phyloP scores from a whole-genome alignment of 2,329 filamentous ascomycete genomes.

The Epichloe coenophiala region DNA sequence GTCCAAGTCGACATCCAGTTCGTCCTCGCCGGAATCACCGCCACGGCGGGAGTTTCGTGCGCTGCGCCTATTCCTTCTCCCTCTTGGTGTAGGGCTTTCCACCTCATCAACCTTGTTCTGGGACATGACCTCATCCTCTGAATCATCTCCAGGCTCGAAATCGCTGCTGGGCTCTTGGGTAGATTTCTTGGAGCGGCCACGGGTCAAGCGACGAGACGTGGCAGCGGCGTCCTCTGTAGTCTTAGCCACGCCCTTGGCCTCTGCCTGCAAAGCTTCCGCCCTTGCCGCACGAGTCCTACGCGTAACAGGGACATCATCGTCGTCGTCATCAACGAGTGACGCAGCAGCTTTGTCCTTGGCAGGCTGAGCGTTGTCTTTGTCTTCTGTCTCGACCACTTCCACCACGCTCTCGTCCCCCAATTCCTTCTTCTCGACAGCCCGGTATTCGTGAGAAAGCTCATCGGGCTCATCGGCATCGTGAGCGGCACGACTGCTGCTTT shows the following conservation, averaged over 20 bases:
- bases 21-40: slow-evolving; percentile 42
- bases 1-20: slow-evolving; percentile 44
- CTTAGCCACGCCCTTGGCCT: slow-evolving; percentile 14
- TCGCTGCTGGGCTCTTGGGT: slow-evolving; percentile 44
- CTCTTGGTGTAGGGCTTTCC: slow-evolving; percentile 36
- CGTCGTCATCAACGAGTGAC: slow-evolving; percentile 11
- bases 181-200: slow-evolving; percentile 30
- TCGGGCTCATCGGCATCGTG: slow-evolving; percentile 23
- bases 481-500: slow-evolving; percentile 26
- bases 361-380: slow-evolving; percentile 12
- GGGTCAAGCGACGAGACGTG: slow-evolving; percentile 32
- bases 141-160: slow-evolving; percentile 47
- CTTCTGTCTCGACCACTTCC: slow-evolving; percentile 11
- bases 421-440: slow-evolving; percentile 16
- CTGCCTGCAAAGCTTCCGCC: slow-evolving; percentile 17
- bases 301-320: slow-evolving; percentile 35
- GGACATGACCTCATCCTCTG: slow-evolving; percentile 38
- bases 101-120: slow-evolving; percentile 30
- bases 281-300: slow-evolving; percentile 30
- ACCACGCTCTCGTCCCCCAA: slow-evolving; percentile 17
- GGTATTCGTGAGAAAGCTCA: slow-evolving; percentile 22
- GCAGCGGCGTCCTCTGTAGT: slow-evolving; percentile 18
- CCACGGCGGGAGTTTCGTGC: slow-evolving; percentile 33
- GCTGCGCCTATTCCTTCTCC: slow-evolving; percentile 27
- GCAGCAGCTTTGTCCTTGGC: slow-evolving; percentile 15